These are phyloP conservation scores for Ophiostoma perfectum DNA, from an alignment of 2,329 filamentous ascomycete genomes.

Conservation along the genomic window DNA sequence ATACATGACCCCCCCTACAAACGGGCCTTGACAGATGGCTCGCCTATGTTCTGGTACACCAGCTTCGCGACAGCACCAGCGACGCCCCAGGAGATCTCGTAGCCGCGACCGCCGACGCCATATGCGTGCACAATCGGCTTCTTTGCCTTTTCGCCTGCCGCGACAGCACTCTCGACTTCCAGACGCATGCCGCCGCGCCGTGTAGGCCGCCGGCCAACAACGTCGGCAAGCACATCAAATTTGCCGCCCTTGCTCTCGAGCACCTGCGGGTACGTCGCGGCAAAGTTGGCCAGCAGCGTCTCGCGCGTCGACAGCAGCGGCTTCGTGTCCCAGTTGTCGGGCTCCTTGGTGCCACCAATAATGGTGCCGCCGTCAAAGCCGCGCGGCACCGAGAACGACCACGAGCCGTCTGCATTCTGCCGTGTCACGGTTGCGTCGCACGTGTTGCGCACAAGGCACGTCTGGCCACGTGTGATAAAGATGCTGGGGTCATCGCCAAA, in stretches of 20 bases:
- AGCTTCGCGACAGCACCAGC: conserved; percentile 45
- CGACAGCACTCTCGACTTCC: conserved; percentile 40
- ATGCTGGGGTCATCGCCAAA: conserved; percentile 37
- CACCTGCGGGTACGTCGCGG: conserved; percentile 35
- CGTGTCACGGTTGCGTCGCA: conserved; percentile 47
- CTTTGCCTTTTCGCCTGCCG: not conserved
- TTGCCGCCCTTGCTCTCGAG: conserved; percentile 25
- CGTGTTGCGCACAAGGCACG: conserved; percentile 40
- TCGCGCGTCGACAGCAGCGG: conserved; percentile 45
- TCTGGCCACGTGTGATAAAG: conserved; percentile 45
- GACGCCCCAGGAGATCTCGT: conserved; percentile 56
- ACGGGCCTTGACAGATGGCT: conserved; percentile 6
- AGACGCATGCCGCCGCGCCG: conserved; percentile 47
- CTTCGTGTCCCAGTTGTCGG: conserved; percentile 48
- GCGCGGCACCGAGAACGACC: conserved; percentile 59
- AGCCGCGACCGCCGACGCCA: conserved; percentile 56
- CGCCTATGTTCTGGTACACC: conserved; percentile 21
- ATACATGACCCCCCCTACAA: not conserved
- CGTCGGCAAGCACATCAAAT: conserved; percentile 32
- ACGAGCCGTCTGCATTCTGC: conserved; percentile 57
- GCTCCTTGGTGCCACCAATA: conserved; percentile 61
- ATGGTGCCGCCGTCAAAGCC: conserved; percentile 58
- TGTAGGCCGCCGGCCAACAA: conserved; percentile 44
- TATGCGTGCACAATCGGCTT: conserved; percentile 49
- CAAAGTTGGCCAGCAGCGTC: conserved; percentile 40